Evolutionary conservation across 2,329 filamentous ascomycete species (phyloP), one percentile per base, ranked within the genome.

Genomic region (Paracoccidioides brasiliensis): DNA sequence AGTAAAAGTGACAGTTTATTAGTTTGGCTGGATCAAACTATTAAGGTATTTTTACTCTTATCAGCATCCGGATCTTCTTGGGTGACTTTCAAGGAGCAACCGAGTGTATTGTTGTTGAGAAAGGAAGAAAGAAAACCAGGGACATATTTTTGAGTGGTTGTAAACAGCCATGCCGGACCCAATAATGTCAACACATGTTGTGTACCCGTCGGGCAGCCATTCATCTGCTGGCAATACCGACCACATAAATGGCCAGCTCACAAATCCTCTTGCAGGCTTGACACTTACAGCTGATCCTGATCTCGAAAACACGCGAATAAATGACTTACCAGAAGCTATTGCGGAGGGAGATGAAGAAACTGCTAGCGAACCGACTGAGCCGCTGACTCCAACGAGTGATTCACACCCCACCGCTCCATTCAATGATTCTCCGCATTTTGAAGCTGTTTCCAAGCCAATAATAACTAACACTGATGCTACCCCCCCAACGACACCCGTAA

Each of bases 381-480:
- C 62, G 1, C 43, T 64, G 38, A 64, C 62, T 14, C 61, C 62
- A 9, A 58, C 53, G 30, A 62, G 60, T 46, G 60, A 59, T 42
- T 35, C 54, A 10, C 57, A 60, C 44, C 50, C 57, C 9, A 30
- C 57, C 9, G 22, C 52, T 30, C 37, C 45, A 15, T 55, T 55
- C 54, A 52, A 44, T 7, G 48, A 42, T 28, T 35, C 56, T n/a
- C 37, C 57, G 43, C 42, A 56, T 46, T 42, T 55, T 48, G 52
- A 56, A 15, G 22, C 52, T 5, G 51, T 53, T 14, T 35, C 56
- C 45, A 55, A 58, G 10, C 60, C 61, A 30, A 40, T 60, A 35
- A 61, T 62, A 50, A 52, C 58, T 32, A 60, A 57, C 53, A 56
- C 58, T 30, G 55, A 55, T 14, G 58, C 59, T 14, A 59, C 59